phyloP scores from a whole-genome alignment of 2,329 filamentous ascomycete genomes.

The Bipolaris cookei region DNA sequence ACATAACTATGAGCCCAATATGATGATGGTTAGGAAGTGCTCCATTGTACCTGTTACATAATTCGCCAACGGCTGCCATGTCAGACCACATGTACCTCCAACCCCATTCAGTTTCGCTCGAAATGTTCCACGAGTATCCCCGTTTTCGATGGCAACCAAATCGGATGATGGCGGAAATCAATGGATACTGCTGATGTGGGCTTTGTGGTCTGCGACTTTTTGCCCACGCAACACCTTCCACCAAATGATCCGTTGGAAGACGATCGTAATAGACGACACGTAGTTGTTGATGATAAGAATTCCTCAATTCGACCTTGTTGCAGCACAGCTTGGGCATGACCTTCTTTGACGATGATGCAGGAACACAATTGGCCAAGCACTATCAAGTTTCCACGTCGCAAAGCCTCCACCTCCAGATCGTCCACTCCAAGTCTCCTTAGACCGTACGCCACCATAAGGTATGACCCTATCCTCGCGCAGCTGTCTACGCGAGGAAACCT shows the following conservation, averaged over 20 bases:
- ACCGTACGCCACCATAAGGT: constrained; percentile 8
- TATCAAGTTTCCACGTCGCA: background rate
- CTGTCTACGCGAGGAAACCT: constrained; percentile 26
- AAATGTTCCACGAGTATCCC: background rate
- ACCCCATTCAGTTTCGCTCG: background rate
- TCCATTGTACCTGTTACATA: background rate
- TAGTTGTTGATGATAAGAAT: background rate
- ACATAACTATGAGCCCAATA: background rate
- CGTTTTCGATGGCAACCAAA: background rate
- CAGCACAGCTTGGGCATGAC: constrained; percentile 4
- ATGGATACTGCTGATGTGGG: background rate
- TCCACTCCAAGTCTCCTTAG: background rate
- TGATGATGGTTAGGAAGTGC: background rate
- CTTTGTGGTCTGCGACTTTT: background rate
- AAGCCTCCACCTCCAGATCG: background rate
- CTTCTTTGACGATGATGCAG: background rate
- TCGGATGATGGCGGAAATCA: background rate
- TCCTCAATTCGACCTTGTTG: background rate
- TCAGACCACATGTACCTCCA: constrained; percentile 7
- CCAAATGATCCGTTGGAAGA: background rate
- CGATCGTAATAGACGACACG: constrained; percentile 2
- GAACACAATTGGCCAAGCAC: background rate
- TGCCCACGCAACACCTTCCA: background rate
- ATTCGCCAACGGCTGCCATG: constrained; percentile 13
- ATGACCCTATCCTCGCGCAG: constrained; percentile 13